A percentile compares a stretch with the other conserved stretches of the same genome.
Evolutionary conservation across 352 stramenopile genomes (phyloP).

Genomic region (Globisporangium carolinianum): DNA sequence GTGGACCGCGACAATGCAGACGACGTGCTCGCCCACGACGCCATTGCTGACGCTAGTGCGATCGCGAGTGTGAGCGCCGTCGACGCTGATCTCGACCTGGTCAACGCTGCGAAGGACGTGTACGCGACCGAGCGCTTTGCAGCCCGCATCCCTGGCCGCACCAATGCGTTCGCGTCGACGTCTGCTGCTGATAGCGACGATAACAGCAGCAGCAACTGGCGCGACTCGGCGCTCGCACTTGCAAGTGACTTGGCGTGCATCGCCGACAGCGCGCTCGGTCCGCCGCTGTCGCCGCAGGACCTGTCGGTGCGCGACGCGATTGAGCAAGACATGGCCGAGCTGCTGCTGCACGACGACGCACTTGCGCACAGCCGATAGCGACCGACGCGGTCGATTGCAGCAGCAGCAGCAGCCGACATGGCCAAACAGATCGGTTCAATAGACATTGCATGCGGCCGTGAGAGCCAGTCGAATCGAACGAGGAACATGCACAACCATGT

Average conservation of each 20-base stretch:
- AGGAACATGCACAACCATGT: no score
- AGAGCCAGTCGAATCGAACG: no score
- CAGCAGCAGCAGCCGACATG: not conserved
- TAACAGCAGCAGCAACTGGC: not conserved
- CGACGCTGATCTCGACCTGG: conserved; percentile 13
- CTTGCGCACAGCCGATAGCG: conserved; percentile 2
- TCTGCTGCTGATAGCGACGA: not conserved
- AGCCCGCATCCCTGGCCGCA: no score
- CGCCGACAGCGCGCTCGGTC: not conserved
- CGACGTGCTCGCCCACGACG: not conserved
- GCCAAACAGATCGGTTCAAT: not conserved
- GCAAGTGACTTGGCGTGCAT: not conserved
- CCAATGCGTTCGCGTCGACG: no score
- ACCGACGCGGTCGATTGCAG: not conserved
- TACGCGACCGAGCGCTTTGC: conserved; percentile 21
- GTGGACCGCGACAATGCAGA: no score
- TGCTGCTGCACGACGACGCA: conserved; percentile 21
- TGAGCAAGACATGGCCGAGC: conserved; percentile 26
- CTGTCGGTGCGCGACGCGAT: conserved; percentile 26
- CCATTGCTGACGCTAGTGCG: not conserved
- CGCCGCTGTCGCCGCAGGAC: conserved; percentile 6
- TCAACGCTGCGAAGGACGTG: conserved; percentile 22
- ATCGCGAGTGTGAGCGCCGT: not conserved
- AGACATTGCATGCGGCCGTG: not conserved
- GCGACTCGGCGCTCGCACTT: not conserved